Evolutionary conservation across 495 filamentous ascomycete species (phyloP).

Genomic region (Hypoxylon cercidicola): DNA sequence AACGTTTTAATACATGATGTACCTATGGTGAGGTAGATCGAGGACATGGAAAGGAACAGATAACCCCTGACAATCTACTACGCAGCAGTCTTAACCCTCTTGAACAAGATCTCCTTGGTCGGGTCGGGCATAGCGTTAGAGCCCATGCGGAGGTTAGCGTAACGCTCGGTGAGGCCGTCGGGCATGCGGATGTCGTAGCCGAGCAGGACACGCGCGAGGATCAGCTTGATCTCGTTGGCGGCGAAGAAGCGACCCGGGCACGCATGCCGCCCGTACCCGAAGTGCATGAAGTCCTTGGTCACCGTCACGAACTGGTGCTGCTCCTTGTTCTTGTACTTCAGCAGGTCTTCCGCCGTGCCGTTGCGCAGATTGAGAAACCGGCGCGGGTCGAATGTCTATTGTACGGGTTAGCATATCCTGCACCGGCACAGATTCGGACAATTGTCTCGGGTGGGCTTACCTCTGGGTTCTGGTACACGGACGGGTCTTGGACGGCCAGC

Average conservation of each 20-base stretch:
- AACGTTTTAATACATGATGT: neutral
- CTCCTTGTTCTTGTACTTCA: constrained; percentile 43
- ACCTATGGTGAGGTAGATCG: neutral
- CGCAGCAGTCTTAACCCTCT: constrained; percentile 18
- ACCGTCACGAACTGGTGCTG: constrained; percentile 58
- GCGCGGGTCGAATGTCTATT: constrained; percentile 58
- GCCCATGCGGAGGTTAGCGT: constrained; percentile 37
- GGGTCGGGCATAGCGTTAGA: constrained; percentile 39
- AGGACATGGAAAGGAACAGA: neutral
- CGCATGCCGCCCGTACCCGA: constrained; percentile 59
- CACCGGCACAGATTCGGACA: neutral
- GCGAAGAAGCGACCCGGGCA: constrained; percentile 62
- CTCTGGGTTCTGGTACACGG: constrained; percentile 34
- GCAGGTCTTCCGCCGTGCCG: constrained; percentile 45
- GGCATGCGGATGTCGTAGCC: constrained; percentile 53
- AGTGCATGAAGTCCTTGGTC: constrained; percentile 51
- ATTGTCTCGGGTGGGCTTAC: constrained; percentile 3
- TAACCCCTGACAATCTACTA: neutral
- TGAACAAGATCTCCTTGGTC: constrained; percentile 45
- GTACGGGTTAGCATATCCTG: neutral
- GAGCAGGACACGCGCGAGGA: constrained; percentile 50
- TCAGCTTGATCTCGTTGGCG: constrained; percentile 55
- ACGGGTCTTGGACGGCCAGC: constrained; percentile 25
- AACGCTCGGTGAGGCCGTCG: constrained; percentile 39
- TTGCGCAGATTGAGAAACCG: constrained; percentile 58